Evolutionary conservation across 73 alveolate genomes (phyloP).

Genomic region (Tetrahymena elliotti): DNA sequence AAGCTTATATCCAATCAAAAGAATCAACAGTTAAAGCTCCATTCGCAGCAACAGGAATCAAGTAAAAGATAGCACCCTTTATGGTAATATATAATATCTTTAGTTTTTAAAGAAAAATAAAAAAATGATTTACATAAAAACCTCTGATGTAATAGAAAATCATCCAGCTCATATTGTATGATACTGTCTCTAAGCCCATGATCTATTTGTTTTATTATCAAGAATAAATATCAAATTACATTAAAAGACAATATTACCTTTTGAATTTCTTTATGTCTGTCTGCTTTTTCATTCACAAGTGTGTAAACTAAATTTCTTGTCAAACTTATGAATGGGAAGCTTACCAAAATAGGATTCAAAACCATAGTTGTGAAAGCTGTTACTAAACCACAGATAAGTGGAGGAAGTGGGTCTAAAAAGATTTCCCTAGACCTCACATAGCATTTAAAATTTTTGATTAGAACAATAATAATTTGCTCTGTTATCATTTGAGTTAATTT

Average conservation of each 20-base stretch:
- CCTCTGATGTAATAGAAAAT: not conserved
- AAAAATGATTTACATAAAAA: not conserved
- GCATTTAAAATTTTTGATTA: not conserved
- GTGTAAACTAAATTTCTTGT: not conserved
- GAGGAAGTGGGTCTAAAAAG: not conserved
- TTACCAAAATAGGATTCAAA: not conserved
- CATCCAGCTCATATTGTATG: not conserved
- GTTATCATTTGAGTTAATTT: not conserved
- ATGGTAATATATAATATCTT: not conserved
- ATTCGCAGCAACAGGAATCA: not conserved
- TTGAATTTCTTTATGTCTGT: slow-evolving; percentile 14
- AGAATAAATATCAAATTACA: not conserved
- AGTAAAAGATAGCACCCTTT: not conserved
- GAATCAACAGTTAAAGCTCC: not conserved
- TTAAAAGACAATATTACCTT: not conserved
- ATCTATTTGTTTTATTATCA: not conserved
- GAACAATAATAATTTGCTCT: not conserved
- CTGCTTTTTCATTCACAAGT: slow-evolving; percentile 27
- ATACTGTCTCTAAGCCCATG: not conserved
- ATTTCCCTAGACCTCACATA: not conserved
- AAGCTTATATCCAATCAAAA: not conserved
- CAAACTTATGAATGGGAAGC: not conserved
- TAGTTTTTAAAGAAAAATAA: not conserved
- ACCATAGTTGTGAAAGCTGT: not conserved
- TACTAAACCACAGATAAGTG: not conserved